phyloP scores from a whole-genome alignment of 2,329 filamentous ascomycete species.

The Ophiostoma piceae region DNA sequence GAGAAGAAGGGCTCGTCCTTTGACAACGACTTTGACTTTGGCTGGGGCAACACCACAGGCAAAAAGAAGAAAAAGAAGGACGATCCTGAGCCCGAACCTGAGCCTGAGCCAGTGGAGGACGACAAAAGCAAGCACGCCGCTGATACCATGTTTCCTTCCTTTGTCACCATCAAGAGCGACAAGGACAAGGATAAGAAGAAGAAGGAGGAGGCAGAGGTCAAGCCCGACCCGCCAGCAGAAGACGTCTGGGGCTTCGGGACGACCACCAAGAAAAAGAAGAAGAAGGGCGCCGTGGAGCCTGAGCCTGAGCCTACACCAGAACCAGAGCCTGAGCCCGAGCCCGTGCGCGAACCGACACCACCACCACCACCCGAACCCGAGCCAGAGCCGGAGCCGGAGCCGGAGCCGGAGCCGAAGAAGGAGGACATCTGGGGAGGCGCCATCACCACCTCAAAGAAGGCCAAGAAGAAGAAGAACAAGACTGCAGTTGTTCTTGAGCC shows the following conservation, averaged over 20 bases:
- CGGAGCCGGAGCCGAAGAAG: constrained; percentile 18
- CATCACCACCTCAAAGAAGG: constrained; percentile 25
- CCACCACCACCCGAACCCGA: constrained; percentile 17
- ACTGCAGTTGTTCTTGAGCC: constrained; percentile 14
- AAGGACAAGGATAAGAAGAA: constrained; percentile 20
- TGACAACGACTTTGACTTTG: constrained; percentile 10
- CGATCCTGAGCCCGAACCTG: constrained; percentile 22
- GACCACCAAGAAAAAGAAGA: constrained; percentile 17
- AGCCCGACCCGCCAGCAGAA: constrained; percentile 27
- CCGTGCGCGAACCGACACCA: constrained; percentile 23
- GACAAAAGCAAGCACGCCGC: constrained; percentile 7
- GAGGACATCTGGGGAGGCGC: constrained; percentile 28
- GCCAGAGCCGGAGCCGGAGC: constrained; percentile 21
- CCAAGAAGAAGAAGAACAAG: constrained; percentile 26
- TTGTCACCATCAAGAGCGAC: constrained; percentile 20
- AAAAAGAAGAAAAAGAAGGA: constrained; percentile 28
- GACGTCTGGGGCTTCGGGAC: constrained; percentile 20
- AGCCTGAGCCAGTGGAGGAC: constrained; percentile 18
- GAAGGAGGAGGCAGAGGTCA: constrained; percentile 16
- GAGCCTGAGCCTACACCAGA: constrained; percentile 26
- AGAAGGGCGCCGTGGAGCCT: constrained; percentile 22
- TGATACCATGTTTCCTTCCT: constrained; percentile 6
- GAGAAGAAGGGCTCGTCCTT: constrained; percentile 6
- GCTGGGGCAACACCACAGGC: background rate
- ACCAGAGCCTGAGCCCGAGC: constrained; percentile 20